Conservation (phyloP, 371 early-diverging fungal genomes). For the Dichotomocladium elegans region DNA sequence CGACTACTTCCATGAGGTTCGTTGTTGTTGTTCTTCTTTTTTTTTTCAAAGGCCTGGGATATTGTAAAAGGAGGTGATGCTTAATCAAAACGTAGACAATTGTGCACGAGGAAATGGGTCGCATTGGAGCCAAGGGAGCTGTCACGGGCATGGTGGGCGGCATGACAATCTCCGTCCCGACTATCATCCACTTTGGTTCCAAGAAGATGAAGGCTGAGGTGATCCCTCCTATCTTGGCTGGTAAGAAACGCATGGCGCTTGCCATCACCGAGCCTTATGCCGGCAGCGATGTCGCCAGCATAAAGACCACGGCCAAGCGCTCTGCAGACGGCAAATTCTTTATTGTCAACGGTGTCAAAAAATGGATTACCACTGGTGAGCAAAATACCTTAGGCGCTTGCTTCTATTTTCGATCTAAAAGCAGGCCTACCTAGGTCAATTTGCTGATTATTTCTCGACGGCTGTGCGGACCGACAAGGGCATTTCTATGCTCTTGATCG, state of each 20-base stretch:
- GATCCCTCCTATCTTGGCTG: slow-evolving; percentile 62
- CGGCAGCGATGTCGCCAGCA: slow-evolving; percentile 79
- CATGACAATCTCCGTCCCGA: slow-evolving; percentile 55
- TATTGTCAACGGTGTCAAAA: slow-evolving; percentile 78
- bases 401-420: too few species aligned
- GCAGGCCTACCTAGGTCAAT: slow-evolving; percentile 11
- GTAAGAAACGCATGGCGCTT: slow-evolving; percentile 76
- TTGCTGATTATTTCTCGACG: slow-evolving; percentile 61
- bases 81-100: neutral
- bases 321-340: slow-evolving; percentile 66
- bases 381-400: too few species aligned
- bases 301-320: slow-evolving; percentile 64
- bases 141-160: slow-evolving; percentile 49
- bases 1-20: slow-evolving; percentile 67
- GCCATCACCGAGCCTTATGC: slow-evolving; percentile 65
- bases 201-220: slow-evolving; percentile 44
- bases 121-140: slow-evolving; percentile 43
- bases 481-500: slow-evolving; percentile 61
- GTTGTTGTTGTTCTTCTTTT: neutral
- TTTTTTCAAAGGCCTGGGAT: too few species aligned
- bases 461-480: slow-evolving; percentile 64
- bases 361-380: slow-evolving; percentile 74
- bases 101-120: slow-evolving; percentile 31
- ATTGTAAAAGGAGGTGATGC: neutral
- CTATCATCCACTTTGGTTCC: slow-evolving; percentile 51